Evolutionary conservation across 495 filamentous ascomycete species (phyloP), one percentile per base, ranked within the genome.

Genomic region (Niebla homalea): DNA sequence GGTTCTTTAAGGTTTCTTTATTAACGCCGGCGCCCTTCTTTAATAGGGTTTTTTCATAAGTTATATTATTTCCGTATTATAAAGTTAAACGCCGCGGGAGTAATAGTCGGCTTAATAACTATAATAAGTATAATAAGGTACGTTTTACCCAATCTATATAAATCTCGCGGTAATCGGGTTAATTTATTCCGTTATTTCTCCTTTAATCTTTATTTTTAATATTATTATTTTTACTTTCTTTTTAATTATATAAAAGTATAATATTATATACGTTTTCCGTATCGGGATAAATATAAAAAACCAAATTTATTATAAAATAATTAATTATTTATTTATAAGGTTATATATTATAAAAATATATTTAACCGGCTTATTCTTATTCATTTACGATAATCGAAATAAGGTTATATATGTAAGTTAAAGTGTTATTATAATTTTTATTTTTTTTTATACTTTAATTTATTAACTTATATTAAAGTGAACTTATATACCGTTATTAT

Each of bases 291-390:
- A 54, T 54, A 54, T 32, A 1, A 22, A 32, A 36, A 25, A 45
- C 15, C n/a, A 36, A 26, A 15, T 44, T 14, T 54, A 54, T 49
- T 22, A 32, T 36, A 54, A 39, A 29, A 36, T 8, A 6, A 21
- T 54, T 4, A 43, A 49, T 12, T 20, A 54, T 4, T 20, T 49
- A 5, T 54, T 54, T 26, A 48, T 29, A 4, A n/a, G 36, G 5
- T 19, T 54, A 18, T 54, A 54, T 19, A 16, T 36, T 15, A 54
- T 54, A 38, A 23, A 54, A 25, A 0, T 54, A 16, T 54, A 41
- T 26, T 41, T 49, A 38, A 26, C 49, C 18, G 15, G 12, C 11
- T 21, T 18, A 44, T 21, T 44, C 19, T 23, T 44, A 5, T 32
- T 2, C 35, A 32, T 29, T 29, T 16, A 16, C 5, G 11, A 47